Base-by-base conservation (phyloP, 805 yeast genomes). In the Candida sithepensis region DNA sequence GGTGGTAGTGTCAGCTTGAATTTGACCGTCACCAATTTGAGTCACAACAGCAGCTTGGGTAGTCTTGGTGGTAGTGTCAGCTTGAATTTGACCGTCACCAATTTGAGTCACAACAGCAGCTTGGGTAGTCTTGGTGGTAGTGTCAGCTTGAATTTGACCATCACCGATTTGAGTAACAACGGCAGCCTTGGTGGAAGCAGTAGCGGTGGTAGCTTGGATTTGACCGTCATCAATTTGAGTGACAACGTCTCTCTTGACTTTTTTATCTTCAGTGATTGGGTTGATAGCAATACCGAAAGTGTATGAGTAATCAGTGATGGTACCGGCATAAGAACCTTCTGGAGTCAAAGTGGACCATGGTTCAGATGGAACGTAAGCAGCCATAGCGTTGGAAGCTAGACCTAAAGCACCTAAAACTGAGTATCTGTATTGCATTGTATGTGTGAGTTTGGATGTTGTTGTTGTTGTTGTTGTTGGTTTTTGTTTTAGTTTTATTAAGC, bases 321-420 rank as follows among this genome's bases (percentile, higher is more conserved):
- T 84, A 62, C 81, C 80, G 10, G 56, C 57, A 23, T 75, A 74
- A 45, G 75, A 58, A 41, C 76, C 81, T 40, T 67, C 48, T 55
- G 92, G 91, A 32, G 89, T 82, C 67, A 85, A 74, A 47, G 88
- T 81, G 48, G 84, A 65, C 85, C 85, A 84, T 60, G 84, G 81
- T 52, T 79, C 84, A 50, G 81, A 67, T 55, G 85, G 86, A 53
- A 81, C 78, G 58, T 78, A 77, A 51, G 87, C 86, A 41, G 84
- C 84, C 39, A 74, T 47, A 38, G 82, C 72, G 26, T 72, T 53
- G 28, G 77, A 65, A 46, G 75, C 72, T 42, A 80, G 61, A 43
- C 61, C 54, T 51, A 79, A 68, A 46, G 78, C 61, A 48, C 75
- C 65, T 44, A 58, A 45, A 34, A 55, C 52, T 32, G 60, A 53